phyloP scores from a whole-genome alignment of 495 filamentous ascomycete genomes.

The Neurospora sp. region DNA sequence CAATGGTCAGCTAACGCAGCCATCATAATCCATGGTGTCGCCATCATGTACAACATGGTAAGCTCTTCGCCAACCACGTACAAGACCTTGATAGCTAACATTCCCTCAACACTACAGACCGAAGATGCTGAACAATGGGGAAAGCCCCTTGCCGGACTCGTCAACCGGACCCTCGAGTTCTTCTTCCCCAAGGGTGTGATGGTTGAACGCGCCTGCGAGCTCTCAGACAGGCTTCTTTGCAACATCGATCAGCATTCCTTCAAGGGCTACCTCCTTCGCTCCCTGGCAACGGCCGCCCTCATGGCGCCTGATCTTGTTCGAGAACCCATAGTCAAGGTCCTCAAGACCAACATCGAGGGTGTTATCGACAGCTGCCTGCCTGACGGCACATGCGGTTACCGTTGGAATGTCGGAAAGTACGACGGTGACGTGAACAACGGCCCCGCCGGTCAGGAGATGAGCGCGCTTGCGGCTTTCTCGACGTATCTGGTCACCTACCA shows the following conservation, averaged over 20 bases:
- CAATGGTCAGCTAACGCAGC: slow-evolving; percentile 67
- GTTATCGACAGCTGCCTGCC: slow-evolving; percentile 59
- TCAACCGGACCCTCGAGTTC: slow-evolving; percentile 40
- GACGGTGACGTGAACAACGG: slow-evolving; percentile 42
- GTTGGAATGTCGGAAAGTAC: slow-evolving; percentile 39
- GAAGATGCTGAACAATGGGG: slow-evolving; percentile 43
- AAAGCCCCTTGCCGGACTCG: slow-evolving; percentile 39
- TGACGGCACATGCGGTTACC: slow-evolving; percentile 56
- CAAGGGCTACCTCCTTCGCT: slow-evolving; percentile 81
- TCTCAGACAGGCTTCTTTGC: slow-evolving; percentile 35
- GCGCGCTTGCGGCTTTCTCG: slow-evolving; percentile 53
- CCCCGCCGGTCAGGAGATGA: slow-evolving; percentile 57
- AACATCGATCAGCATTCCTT: slow-evolving; percentile 71
- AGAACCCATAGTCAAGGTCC: slow-evolving; percentile 48
- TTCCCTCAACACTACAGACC: slow-evolving; percentile 24
- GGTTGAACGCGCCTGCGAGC: slow-evolving; percentile 62
- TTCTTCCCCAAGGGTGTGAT: slow-evolving; percentile 47
- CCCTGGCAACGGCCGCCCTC: slow-evolving; percentile 59
- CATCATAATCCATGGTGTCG: slow-evolving; percentile 53
- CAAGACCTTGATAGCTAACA: background rate
- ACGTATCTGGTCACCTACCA: slow-evolving; percentile 33
- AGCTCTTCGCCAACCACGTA: slow-evolving; percentile 6
- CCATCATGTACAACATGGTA: slow-evolving; percentile 61
- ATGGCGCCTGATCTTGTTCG: slow-evolving; percentile 55
- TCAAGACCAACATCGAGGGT: slow-evolving; percentile 53